Evolutionary conservation across 2,329 filamentous ascomycete genomes (phyloP).

Genomic region (Scytalidium lignicola): DNA sequence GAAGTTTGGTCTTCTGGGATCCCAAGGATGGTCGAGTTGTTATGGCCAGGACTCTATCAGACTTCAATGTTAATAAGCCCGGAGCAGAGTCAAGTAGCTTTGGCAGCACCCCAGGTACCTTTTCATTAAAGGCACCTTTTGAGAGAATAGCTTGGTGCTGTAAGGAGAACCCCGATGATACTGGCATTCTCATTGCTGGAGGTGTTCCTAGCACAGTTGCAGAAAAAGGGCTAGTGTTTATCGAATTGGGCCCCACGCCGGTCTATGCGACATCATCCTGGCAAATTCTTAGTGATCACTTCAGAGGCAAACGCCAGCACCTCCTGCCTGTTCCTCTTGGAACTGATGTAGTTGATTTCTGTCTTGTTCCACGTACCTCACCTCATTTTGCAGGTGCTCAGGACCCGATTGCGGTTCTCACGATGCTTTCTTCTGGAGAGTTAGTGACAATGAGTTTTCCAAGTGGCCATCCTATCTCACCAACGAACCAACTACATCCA

Average conservation of each 20-base stretch:
- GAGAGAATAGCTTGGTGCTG: constrained; percentile 86
- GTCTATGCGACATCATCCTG: constrained; percentile 88
- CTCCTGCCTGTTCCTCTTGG: constrained; percentile 72
- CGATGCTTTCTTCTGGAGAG: constrained; percentile 79
- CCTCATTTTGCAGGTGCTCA: constrained; percentile 85
- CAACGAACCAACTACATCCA: constrained; percentile 87
- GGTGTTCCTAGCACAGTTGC: constrained; percentile 64
- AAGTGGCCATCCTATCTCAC: constrained; percentile 82
- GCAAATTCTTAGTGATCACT: constrained; percentile 74
- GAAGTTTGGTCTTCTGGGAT: constrained; percentile 92
- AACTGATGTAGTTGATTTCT: constrained; percentile 73
- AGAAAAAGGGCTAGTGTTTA: constrained; percentile 75
- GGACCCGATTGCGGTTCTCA: constrained; percentile 82
- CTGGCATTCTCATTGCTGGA: constrained; percentile 79
- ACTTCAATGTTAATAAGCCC: constrained; percentile 68
- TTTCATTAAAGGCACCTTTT: constrained; percentile 67
- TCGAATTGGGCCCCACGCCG: constrained; percentile 85
- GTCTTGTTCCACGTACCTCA: constrained; percentile 73
- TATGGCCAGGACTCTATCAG: constrained; percentile 74
- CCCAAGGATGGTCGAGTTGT: constrained; percentile 80
- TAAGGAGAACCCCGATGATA: constrained; percentile 90
- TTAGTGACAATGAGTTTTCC: constrained; percentile 88
- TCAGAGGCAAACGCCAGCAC: constrained; percentile 68
- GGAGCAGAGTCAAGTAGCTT: constrained; percentile 35
- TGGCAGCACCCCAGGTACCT: constrained; percentile 40